These are phyloP conservation scores for Waltergamsia citrina DNA, from an alignment of 2,329 filamentous ascomycete species.

Conservation along the genomic window DNA sequence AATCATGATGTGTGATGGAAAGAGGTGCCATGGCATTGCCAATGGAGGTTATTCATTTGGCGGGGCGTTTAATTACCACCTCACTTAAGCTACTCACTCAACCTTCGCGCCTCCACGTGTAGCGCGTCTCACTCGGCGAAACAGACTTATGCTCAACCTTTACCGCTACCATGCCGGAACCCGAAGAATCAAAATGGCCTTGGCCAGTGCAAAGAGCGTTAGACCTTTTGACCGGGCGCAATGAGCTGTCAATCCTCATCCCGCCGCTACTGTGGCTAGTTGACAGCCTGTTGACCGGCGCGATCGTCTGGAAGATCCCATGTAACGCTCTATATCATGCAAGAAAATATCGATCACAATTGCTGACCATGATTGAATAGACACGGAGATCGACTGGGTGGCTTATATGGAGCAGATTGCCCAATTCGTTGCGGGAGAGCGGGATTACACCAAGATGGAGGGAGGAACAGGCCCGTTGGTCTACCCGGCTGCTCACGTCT, in stretches of 20 bases:
- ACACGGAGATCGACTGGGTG: slow-evolving; percentile 96
- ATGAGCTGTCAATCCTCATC: slow-evolving; percentile 38
- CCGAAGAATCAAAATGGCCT: too few species aligned
- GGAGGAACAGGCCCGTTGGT: slow-evolving; percentile 89
- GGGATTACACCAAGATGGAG: slow-evolving; percentile 77
- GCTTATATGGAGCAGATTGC: slow-evolving; percentile 93
- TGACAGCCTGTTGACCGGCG: slow-evolving; percentile 62
- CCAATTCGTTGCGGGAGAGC: slow-evolving; percentile 73
- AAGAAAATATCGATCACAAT: neutral
- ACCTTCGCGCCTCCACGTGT: neutral
- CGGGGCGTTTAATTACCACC: slow-evolving; percentile 1
- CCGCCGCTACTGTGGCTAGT: slow-evolving; percentile 55
- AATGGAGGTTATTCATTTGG: slow-evolving; percentile 2
- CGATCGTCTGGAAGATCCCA: slow-evolving; percentile 73
- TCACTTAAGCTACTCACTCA: neutral
- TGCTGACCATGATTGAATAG: slow-evolving; percentile 25
- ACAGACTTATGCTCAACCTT: too few species aligned
- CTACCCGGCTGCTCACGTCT: slow-evolving; percentile 90
- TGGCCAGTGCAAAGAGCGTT: slow-evolving; percentile 14
- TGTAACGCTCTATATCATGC: slow-evolving; percentile 51
- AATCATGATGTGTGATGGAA: too few species aligned
- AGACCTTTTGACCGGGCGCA: slow-evolving; percentile 37
- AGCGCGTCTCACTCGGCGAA: neutral
- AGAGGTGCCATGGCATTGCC: too few species aligned
- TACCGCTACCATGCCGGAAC: too few species aligned